Percentiles rank a stretch among this genome's conserved stretches.
phyloP scores from a whole-genome alignment of 768 basidiomycete genomes.

The Leccinum longicurvipes region DNA sequence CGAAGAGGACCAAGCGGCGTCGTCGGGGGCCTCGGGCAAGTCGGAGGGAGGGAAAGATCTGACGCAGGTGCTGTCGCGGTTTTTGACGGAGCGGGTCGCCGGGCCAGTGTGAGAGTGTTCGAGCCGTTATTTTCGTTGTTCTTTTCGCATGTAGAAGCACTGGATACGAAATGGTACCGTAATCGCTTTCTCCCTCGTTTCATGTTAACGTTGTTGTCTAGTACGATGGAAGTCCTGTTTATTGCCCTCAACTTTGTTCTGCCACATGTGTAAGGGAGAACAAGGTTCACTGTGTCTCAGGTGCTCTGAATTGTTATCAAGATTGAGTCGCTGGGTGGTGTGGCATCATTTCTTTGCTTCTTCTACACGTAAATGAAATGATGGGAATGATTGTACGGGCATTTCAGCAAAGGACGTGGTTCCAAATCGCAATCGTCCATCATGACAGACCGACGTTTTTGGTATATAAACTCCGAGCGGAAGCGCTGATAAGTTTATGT shows the following conservation, averaged over 20 bases:
- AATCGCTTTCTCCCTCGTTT: neutral
- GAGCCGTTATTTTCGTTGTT: too few species aligned
- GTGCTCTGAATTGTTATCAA: neutral
- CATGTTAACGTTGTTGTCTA: neutral
- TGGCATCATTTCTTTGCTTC: neutral
- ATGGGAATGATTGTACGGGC: neutral
- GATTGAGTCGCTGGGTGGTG: too few species aligned
- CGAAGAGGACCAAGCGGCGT: constrained; percentile 26
- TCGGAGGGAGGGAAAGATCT: constrained; percentile 46
- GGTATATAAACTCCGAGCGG: neutral
- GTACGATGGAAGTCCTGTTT: neutral
- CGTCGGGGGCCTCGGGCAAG: constrained; percentile 32
- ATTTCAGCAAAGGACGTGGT: neutral
- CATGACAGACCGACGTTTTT: too few species aligned
- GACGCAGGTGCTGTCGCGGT: constrained; percentile 55
- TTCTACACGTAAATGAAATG: neutral
- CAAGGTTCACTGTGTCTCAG: neutral
- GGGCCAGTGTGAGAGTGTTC: constrained; percentile 31
- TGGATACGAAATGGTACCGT: constrained; percentile 20
- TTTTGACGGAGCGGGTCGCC: constrained; percentile 61
- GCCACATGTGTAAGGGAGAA: neutral
- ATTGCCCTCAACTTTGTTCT: neutral
- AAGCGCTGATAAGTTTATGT: neutral
- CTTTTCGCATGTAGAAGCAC: neutral
- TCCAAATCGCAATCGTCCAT: neutral